Evolutionary conservation across 176 grass and related monocot genomes (phyloP).

Genomic region (Oryza officinalis): DNA sequence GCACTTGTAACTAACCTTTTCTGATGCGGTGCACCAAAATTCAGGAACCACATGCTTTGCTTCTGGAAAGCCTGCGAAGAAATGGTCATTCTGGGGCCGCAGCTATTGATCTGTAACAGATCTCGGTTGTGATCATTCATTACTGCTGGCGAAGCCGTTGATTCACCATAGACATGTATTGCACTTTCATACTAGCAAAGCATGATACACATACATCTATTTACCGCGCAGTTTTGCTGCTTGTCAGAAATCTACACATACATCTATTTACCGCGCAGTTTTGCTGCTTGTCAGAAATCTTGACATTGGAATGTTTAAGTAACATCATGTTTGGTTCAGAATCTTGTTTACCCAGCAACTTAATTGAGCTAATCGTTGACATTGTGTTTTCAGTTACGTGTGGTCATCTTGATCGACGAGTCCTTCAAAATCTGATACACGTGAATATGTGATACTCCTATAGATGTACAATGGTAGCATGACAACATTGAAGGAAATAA

Average conservation of each 20-base stretch:
- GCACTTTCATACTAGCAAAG: not conserved
- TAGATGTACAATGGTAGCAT: not conserved
- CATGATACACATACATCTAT: not conserved
- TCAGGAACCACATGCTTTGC: constrained; percentile 90
- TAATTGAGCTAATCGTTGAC: not conserved
- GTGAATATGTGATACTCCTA: too few species aligned
- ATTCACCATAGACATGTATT: not conserved
- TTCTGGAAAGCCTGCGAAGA: constrained; percentile 83
- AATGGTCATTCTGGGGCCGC: constrained; percentile 88
- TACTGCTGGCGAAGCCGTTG: not conserved
- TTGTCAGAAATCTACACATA: not conserved
- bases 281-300: not conserved
- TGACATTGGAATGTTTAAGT: not conserved
- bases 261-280: not conserved
- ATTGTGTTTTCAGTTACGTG: not conserved
- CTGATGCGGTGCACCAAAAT: not conserved
- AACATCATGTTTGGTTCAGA: not conserved
- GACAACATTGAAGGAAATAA: not conserved
- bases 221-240: not conserved
- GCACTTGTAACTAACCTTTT: not conserved
- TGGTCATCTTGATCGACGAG: not conserved
- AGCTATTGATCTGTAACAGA: constrained; percentile 61
- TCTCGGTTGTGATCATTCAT: not conserved
- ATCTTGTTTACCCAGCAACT: constrained; percentile 1
- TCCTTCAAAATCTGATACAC: not conserved